Evolutionary conservation across 345 rosid species (phyloP).

Genomic region (Adansonia digitata): DNA sequence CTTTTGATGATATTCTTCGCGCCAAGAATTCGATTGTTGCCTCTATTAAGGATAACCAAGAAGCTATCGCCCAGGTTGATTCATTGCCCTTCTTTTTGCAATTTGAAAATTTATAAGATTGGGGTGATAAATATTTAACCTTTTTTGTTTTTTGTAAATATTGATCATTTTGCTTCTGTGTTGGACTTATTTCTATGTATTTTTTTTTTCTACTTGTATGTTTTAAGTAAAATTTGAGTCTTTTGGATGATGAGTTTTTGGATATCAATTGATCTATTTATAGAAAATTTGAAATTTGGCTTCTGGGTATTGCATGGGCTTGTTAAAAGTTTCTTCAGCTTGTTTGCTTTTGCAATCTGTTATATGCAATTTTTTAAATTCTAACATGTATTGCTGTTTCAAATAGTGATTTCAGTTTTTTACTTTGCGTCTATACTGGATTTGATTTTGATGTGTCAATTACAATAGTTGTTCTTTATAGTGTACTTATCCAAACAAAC

Average conservation of each 20-base stretch:
- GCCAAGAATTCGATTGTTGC: slow-evolving; percentile 81
- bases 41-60: slow-evolving; percentile 66
- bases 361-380: background rate
- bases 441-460: background rate
- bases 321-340: background rate
- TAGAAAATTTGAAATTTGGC: background rate
- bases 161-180: background rate
- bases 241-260: background rate
- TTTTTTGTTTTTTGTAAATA: background rate
- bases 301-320: background rate
- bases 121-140: background rate
- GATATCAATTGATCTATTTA: background rate
- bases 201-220: background rate
- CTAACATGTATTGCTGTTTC: background rate
- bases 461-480: background rate
- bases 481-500: too few relatives aligned
- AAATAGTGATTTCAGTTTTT: background rate
- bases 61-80: slow-evolving; percentile 72
- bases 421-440: background rate
- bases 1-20: slow-evolving; percentile 91
- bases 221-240: background rate
- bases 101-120: background rate
- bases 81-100: background rate
- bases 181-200: background rate
- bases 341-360: background rate